Evolutionary conservation across 805 yeast genomes (phyloP), one percentile per base, ranked within the genome.

Genomic region (Debaryomyces maramus): DNA sequence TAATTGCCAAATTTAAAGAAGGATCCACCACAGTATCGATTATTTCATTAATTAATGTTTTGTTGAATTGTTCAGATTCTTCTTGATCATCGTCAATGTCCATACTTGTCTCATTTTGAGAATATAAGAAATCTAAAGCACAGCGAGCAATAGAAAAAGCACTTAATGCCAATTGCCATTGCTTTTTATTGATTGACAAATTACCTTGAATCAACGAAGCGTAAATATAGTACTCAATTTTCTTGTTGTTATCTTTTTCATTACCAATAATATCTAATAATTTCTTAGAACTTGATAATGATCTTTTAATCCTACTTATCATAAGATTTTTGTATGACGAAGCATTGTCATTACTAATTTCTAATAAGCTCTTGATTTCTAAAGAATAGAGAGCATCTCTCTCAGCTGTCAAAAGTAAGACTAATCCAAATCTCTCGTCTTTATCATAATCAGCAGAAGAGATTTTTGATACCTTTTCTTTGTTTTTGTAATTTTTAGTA

Each of bases 321-420:
- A 85, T 63, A 42, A 70, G 56, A 31, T 56, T 63, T 48, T 52
- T 60, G 43, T 82, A 75, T 39, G 74, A 74, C 57, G 56, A 69
- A 48, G 66, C 56, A 23, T 63, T 65, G 6, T 77, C 71, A 9
- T 73, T 68, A 43, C 76, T 75, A 29, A 79, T 71, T 45, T 79
- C 87, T 44, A 79, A 60, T 34, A 73, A 60, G 8, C 75, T 63
- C 44, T 77, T 77, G 38, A 81, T 70, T 59, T 84, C 89, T 58
- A 80, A 72, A 1, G 90, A 84, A 50, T 74, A 78, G 21, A 88
- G 70, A 55, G 81, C 67, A 50, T 88, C 86, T 55, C 96, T 76
- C 61, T 93, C 98, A 1, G 85, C 81, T n/a, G 75, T 73, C 41
- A 80, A 67, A 17, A 89, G 65, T n/a, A 80, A 60, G 18, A 88